Base-by-base conservation (phyloP, 2,329 filamentous ascomycete genomes). In the Scedosporium dehoogii region DNA sequence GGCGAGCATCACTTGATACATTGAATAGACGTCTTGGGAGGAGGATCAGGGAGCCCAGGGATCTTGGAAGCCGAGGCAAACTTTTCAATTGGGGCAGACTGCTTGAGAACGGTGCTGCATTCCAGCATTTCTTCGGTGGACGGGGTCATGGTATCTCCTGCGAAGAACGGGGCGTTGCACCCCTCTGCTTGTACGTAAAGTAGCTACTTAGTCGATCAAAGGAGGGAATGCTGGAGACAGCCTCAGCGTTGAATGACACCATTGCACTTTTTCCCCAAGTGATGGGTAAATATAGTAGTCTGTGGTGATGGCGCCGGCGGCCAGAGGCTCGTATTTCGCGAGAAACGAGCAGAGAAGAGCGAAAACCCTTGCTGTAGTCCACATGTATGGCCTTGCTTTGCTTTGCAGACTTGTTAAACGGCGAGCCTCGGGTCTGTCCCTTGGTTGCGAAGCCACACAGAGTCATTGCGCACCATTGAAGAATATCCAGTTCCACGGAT, bases 321-420 rank as follows among this genome's bases (percentile, higher is more conserved):
- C 81, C 59, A 80, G 71, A 59, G 73, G 68, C 1, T 80, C 80
- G 67, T 82, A 76, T 61, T 73, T 70, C 21, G 76, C 74, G 5
- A 79, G 78, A 10, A 86, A 72, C 51, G 74, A 76, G 70, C 81
- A 83, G 12, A 77, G 78, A 65, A 81, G 78, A 2, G 78, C 69
- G 0, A 81, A 81, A 82, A 16, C 83, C 83, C 67, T 81, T 85
- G 1, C 78, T 81, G 72, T 86, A 82, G 16, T 83, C 84, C 18
- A 84, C 78, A 67, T 85, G 82, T 18, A 85, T 73, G 60, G 83
- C 72, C 68, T 79, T 76, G 48, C 38, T 41, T n/a, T 33, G 10
- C 56, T 64, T n/a, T 38, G 33, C 33, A 1, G 33, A 38, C 10
- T 38, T 38, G 44, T 3, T 48, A 10, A 48, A 48, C 7, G 18